Conservation (phyloP, 2,329 filamentous ascomycete species). For the Fusarium sp. region DNA sequence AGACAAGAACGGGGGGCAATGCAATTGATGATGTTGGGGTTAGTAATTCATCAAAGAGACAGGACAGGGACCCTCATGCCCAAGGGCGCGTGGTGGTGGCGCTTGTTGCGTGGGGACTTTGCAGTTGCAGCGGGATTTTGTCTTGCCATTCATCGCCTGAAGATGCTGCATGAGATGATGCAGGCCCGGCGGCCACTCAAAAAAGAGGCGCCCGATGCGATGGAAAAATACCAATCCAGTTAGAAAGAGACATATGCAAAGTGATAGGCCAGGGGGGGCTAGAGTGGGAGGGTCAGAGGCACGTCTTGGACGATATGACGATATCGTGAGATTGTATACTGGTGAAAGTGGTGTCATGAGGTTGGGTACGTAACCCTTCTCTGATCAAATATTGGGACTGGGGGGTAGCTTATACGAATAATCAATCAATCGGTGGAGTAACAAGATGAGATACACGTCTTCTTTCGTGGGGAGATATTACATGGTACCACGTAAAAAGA, state of each 20-base stretch:
- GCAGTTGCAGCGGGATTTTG: not conserved
- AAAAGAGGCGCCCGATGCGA: constrained; percentile 21
- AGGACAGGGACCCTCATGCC: not conserved
- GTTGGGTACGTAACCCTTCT: not conserved
- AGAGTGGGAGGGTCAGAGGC: not conserved
- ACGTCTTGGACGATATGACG: constrained; percentile 14
- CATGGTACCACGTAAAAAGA: not conserved
- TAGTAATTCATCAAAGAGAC: not conserved
- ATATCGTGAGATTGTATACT: constrained; percentile 9
- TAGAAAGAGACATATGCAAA: not conserved
- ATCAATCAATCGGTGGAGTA: not conserved
- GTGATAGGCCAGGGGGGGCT: not conserved
- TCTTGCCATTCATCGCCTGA: not conserved
- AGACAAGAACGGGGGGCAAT: not conserved
- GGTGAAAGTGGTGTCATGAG: constrained; percentile 20
- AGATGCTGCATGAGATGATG: constrained; percentile 4
- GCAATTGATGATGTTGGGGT: not conserved
- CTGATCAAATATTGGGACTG: not conserved
- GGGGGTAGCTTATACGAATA: not conserved
- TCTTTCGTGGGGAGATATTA: not conserved
- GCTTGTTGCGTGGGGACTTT: not conserved
- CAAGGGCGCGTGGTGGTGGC: not conserved
- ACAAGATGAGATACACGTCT: not conserved
- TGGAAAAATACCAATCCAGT: constrained; percentile 6
- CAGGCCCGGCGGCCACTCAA: not conserved